Conservation (phyloP, 257 asterid genomes). For the Solanum etuberosum region DNA sequence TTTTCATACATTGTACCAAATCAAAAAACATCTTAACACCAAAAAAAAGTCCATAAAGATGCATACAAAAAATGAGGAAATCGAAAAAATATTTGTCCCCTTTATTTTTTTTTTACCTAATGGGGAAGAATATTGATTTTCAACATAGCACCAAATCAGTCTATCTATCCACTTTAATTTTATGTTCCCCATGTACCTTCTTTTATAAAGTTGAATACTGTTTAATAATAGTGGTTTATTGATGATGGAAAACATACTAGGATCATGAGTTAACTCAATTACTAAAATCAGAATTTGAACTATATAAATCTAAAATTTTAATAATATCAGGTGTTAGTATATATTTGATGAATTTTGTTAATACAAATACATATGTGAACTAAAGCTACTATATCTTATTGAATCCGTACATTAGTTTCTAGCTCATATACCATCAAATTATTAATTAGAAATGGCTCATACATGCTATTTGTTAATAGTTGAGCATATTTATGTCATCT, state of each 20-base stretch:
- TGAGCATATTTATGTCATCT: not conserved
- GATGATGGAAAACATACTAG: not conserved
- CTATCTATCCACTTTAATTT: not conserved
- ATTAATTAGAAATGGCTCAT: not conserved
- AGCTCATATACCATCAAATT: not conserved
- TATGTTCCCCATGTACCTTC: slow-evolving; percentile 3
- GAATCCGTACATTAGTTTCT: not conserved
- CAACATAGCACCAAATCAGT: not conserved
- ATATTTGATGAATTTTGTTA: not conserved
- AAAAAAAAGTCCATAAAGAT: not conserved
- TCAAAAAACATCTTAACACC: not conserved
- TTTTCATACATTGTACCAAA: not conserved
- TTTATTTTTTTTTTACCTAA: not conserved
- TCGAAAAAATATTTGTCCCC: not conserved
- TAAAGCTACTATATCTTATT: not conserved
- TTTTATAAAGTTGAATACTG: not conserved
- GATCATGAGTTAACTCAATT: not conserved
- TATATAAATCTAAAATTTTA: not conserved
- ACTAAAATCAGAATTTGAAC: not conserved
- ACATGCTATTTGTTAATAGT: not conserved
- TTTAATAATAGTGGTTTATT: not conserved
- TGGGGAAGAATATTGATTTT: not conserved
- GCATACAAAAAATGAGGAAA: not conserved
- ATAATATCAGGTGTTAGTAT: not conserved
- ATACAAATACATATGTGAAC: not conserved